phyloP scores from a whole-genome alignment of 352 stramenopile species.

The Elongisporangium anandrum region DNA sequence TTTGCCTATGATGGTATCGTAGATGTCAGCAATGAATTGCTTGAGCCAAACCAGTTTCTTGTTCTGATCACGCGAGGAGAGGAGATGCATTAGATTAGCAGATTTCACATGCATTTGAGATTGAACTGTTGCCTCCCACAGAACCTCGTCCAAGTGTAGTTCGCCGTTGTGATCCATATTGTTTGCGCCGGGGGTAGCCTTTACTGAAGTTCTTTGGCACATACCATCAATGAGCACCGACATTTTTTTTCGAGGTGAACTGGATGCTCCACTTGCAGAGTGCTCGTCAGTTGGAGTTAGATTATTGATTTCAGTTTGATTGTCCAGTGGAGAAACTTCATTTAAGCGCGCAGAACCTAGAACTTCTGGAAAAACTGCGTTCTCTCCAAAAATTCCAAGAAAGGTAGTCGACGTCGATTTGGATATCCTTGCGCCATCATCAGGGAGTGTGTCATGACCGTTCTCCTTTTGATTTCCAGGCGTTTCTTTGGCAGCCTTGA shows the following conservation, averaged over 20 bases:
- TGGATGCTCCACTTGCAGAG: background rate
- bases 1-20: slow-evolving; percentile 55
- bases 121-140: slow-evolving; percentile 10
- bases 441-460: background rate
- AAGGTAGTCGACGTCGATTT: background rate
- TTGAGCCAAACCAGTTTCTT: slow-evolving; percentile 49
- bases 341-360: background rate
- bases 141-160: slow-evolving; percentile 12
- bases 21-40: slow-evolving; percentile 67
- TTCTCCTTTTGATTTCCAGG: background rate
- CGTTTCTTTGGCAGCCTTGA: background rate
- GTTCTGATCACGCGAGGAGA: slow-evolving; percentile 39
- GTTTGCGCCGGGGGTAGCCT: background rate
- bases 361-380: background rate
- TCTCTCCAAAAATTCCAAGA: background rate
- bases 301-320: background rate
- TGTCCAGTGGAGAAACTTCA: background rate
- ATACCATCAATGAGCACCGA: background rate
- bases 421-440: background rate
- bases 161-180: background rate
- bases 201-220: background rate
- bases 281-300: background rate
- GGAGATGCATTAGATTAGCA: slow-evolving; percentile 13
- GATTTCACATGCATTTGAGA: background rate
- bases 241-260: background rate